Evolutionary conservation across 352 stramenopile genomes (phyloP).

Genomic region (Pythium brachiatum): DNA sequence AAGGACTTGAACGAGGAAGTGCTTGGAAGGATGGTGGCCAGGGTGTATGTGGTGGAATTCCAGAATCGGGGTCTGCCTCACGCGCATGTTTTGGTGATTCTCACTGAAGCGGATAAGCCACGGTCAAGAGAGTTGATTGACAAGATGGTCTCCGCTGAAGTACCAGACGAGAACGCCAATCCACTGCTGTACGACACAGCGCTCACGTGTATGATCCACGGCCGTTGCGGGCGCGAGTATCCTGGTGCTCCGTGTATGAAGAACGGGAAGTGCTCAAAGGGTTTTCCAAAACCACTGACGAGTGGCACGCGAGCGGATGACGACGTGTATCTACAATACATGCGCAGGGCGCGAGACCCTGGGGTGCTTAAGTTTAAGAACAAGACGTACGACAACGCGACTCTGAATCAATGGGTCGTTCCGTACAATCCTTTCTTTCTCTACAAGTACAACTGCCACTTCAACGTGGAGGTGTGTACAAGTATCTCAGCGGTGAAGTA

Average conservation of each 20-base stretch:
- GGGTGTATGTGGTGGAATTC: conserved; percentile 21
- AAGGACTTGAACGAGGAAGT: conserved; percentile 4
- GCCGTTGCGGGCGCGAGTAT: not conserved
- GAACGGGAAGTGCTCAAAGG: conserved; percentile 9
- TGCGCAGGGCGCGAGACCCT: not conserved
- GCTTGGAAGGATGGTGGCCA: conserved; percentile 5
- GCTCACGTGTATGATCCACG: conserved; percentile 10
- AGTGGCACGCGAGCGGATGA: not conserved
- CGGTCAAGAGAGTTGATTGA: conserved; percentile 6
- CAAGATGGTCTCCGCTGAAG: conserved; percentile 24
- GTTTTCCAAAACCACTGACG: not conserved
- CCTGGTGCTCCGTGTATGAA: conserved; percentile 14
- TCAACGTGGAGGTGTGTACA: conserved; percentile 49
- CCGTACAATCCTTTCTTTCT: conserved; percentile 55
- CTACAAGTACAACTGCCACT: conserved; percentile 51
- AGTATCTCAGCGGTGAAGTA: conserved; percentile 44
- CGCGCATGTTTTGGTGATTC: conserved; percentile 43
- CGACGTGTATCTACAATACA: not conserved
- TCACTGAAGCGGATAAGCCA: conserved; percentile 32
- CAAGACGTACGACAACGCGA: conserved; percentile 18
- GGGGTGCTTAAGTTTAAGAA: conserved; percentile 7
- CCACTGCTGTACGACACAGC: conserved; percentile 11
- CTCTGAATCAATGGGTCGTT: conserved; percentile 43
- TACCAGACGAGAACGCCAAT: conserved; percentile 15
- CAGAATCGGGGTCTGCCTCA: conserved; percentile 40